These are phyloP conservation scores for Termitomyces sp. DNA, from an alignment of 768 basidiomycete species.

Conservation along the genomic window DNA sequence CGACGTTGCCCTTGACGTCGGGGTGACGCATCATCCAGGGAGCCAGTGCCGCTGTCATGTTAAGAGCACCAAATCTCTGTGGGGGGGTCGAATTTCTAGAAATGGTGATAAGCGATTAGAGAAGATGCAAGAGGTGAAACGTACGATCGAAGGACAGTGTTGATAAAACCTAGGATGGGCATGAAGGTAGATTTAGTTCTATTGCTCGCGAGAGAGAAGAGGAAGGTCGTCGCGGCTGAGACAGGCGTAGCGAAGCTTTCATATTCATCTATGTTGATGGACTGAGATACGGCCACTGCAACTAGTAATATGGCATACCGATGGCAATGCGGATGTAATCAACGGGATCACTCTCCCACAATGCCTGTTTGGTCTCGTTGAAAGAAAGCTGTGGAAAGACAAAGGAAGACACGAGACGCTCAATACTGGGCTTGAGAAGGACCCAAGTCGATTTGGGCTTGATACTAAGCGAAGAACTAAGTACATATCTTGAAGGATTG, in stretches of 20 bases:
- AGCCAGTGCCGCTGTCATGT: constrained; percentile 72
- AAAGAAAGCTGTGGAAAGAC: constrained; percentile 87
- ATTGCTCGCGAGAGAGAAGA: constrained; percentile 71
- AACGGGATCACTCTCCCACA: constrained; percentile 79
- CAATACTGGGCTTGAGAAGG: constrained; percentile 79
- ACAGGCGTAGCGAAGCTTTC: constrained; percentile 74
- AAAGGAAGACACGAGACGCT: constrained; percentile 71
- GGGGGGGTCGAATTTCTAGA: constrained; percentile 39
- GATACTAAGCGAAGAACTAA: constrained; percentile 41
- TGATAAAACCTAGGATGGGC: constrained; percentile 74
- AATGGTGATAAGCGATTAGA: not conserved
- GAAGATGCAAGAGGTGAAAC: constrained; percentile 18
- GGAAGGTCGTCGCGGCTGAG: constrained; percentile 74
- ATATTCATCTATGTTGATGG: constrained; percentile 58
- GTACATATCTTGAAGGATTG: not conserved
- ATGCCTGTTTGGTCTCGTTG: constrained; percentile 54
- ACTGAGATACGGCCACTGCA: not conserved
- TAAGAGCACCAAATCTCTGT: constrained; percentile 81
- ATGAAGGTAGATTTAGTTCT: constrained; percentile 80
- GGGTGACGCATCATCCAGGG: constrained; percentile 83
- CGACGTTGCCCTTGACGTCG: constrained; percentile 71
- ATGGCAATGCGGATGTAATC: constrained; percentile 76
- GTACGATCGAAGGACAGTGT: constrained; percentile 62
- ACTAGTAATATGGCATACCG: constrained; percentile 35
- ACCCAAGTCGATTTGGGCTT: constrained; percentile 93